Base-by-base conservation (phyloP, 768 basidiomycete species). In the Pleurotus giganteus region DNA sequence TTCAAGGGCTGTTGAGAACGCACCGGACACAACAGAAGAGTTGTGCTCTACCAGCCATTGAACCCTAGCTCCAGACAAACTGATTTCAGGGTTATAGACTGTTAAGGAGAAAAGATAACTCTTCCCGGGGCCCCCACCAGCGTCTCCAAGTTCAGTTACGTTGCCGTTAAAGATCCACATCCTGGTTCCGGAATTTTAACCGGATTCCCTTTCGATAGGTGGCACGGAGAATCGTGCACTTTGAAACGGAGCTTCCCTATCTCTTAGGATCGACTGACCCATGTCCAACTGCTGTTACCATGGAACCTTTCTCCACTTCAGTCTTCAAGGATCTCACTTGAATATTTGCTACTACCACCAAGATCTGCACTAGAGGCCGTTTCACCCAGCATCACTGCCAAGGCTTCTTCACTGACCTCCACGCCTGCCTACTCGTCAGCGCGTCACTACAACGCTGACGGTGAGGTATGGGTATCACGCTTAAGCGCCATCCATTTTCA, bases 401-500 rank as follows among this genome's bases (percentile, higher is more conserved):
- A 84, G 80, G 82, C 83, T 87, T 86, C 84, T 44, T 82, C 82
- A 84, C 80, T 68, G 75, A 86, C 84, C 84, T 81, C 82, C 84
- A 85, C 80, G 81, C 81, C 83, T 80, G 80, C 83, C 84, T 85
- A 84, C 83, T 86, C 83, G 78, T 84, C 77, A 78, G 78, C 73
- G 79, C 81, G 67, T 86, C 78, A 81, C 78, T 81, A 74, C 69
- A 82, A 83, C 82, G 74, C 81, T 78, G 79, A 85, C 80, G 83
- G 86, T 75, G 83, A 84, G 82, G 86, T 88, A 82, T 88, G 83
- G 86, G 86, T 86, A 83, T 80, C 80, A 85, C 82, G 79, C 84
- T 87, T 86, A 80, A 88, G 86, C 85, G 85, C 86, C 86, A 88
- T 88, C 86, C 85, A 87, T 88, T 88, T 88, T 88, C 83, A 87